Percentiles rank a stretch among this genome's conserved stretches.
These are phyloP conservation scores for Penicillium goetzii DNA, from an alignment of 495 filamentous ascomycete species.

Conservation along the genomic window DNA sequence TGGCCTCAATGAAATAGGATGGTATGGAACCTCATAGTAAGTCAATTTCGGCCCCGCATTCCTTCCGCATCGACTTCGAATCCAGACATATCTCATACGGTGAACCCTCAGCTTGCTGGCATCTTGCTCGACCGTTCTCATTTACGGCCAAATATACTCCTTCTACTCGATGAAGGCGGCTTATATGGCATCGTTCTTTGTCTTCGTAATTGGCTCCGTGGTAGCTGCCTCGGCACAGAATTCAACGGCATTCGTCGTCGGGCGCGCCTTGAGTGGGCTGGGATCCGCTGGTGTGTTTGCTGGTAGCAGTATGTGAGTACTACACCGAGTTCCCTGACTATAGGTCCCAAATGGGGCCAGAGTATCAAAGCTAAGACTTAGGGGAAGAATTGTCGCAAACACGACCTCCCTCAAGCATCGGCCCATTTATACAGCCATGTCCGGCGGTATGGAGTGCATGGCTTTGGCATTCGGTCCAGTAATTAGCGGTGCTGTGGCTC, in stretches of 20 bases:
- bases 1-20: constrained; percentile 18
- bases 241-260: constrained; percentile 19
- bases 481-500: no score
- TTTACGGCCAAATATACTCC: constrained; percentile 18
- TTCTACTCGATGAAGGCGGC: constrained; percentile 20
- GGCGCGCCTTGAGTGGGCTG: constrained; percentile 24
- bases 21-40: constrained; percentile 22
- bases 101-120: constrained; percentile 14
- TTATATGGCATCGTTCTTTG: constrained; percentile 14
- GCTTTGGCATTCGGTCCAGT: no score
- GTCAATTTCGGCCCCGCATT: background rate
- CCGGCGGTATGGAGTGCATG: no score
- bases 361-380: no score
- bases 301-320: constrained; percentile 20
- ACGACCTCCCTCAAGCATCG: no score
- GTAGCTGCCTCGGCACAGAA: constrained; percentile 13
- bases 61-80: background rate
- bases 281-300: constrained; percentile 17
- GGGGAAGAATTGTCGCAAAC: no score
- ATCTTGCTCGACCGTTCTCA: constrained; percentile 10
- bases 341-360: no score
- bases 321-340: no score
- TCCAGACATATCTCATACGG: constrained; percentile 1
- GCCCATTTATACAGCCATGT: no score
- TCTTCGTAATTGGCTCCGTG: constrained; percentile 20